phyloP scores from a whole-genome alignment of 257 asterid genomes.

The Buddleja alternifolia region DNA sequence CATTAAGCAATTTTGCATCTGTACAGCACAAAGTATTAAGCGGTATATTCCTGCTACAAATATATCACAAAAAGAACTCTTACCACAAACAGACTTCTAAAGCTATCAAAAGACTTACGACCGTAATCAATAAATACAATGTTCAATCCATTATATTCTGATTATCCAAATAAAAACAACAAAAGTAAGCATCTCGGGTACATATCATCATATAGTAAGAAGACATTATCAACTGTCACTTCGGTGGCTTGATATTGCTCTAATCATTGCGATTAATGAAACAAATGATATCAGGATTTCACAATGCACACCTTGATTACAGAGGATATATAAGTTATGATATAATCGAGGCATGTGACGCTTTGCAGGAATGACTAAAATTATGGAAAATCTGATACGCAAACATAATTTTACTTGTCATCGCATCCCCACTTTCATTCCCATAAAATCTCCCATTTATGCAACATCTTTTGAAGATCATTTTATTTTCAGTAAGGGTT shows the following conservation, averaged over 20 bases:
- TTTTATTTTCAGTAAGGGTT: conserved; percentile 94
- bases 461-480: conserved; percentile 94
- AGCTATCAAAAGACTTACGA: neutral
- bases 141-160: neutral
- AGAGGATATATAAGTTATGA: neutral
- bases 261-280: neutral
- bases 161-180: conserved; percentile 1
- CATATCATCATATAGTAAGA: too few species aligned
- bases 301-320: neutral
- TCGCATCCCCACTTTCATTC: conserved; percentile 80
- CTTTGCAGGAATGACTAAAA: neutral
- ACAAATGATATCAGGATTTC: neutral
- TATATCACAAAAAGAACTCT: neutral
- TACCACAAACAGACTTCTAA: neutral
- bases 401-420: conserved; percentile 57
- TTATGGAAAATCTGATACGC: neutral
- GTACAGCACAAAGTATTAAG: conserved; percentile 30
- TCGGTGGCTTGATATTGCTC: neutral
- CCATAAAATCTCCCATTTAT: conserved; percentile 82
- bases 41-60: conserved; percentile 2
- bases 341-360: neutral
- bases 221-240: too few species aligned
- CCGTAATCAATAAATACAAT: conserved; percentile 2
- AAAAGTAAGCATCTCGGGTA: neutral
- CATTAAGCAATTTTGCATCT: conserved; percentile 75